phyloP scores from a whole-genome alignment of 2,329 filamentous ascomycete species.

The Lecanicillium sp. region DNA sequence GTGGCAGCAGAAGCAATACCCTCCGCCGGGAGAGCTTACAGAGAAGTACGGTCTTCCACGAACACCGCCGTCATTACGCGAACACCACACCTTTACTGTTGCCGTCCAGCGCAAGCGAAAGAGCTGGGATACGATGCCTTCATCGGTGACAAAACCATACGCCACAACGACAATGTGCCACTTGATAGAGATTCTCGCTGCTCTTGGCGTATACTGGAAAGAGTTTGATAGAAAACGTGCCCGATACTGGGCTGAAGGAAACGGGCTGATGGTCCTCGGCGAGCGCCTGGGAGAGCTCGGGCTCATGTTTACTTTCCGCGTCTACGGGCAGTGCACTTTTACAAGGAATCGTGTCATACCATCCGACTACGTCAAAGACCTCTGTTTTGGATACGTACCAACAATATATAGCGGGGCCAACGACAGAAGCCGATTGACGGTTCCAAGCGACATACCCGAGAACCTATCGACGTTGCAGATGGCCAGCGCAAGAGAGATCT shows the following conservation, averaged over 20 bases:
- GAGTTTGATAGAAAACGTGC: constrained; percentile 45
- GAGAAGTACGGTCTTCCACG: constrained; percentile 13
- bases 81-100: constrained; percentile 33
- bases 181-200: constrained; percentile 44
- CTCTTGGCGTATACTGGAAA: constrained; percentile 51
- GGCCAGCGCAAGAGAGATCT: constrained; percentile 40
- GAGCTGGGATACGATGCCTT: constrained; percentile 46
- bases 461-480: constrained; percentile 38
- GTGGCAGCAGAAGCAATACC: constrained; percentile 35
- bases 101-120: constrained; percentile 38
- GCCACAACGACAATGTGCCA: constrained; percentile 49
- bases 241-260: constrained; percentile 47
- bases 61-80: constrained; percentile 16
- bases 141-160: constrained; percentile 38
- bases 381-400: constrained; percentile 48
- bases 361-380: constrained; percentile 42
- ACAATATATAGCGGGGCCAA: constrained; percentile 40
- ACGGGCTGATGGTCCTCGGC: constrained; percentile 44
- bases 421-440: constrained; percentile 30
- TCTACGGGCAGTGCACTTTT: constrained; percentile 41
- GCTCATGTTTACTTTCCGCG: constrained; percentile 46
- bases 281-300: constrained; percentile 40
- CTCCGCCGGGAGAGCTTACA: constrained; percentile 14
- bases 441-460: constrained; percentile 31
- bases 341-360: constrained; percentile 44